Conservation (phyloP, 2,329 filamentous ascomycete species). For the Clonostachys solani region DNA sequence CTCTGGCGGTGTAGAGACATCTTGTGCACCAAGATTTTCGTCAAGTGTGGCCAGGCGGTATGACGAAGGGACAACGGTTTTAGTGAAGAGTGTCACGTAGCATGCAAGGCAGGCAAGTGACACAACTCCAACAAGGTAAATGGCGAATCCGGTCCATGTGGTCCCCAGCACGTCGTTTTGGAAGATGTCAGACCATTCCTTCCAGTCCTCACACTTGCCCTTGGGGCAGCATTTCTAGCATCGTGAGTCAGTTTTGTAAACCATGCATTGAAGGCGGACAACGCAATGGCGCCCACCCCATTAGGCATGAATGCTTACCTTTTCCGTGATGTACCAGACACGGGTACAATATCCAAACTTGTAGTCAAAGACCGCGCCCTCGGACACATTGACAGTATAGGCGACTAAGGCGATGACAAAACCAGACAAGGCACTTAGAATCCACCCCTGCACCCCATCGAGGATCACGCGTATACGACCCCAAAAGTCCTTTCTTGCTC, state of each 20-base stretch:
- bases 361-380: slow-evolving; percentile 80
- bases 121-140: slow-evolving; percentile 72
- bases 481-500: slow-evolving; percentile 76
- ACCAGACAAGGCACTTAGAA: slow-evolving; percentile 86
- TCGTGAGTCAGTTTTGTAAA: too few species aligned
- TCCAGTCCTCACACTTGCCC: slow-evolving; percentile 50
- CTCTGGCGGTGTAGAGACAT: slow-evolving; percentile 16
- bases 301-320: slow-evolving; percentile 33
- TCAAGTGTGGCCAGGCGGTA: slow-evolving; percentile 85
- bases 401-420: slow-evolving; percentile 80
- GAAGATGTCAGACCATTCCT: slow-evolving; percentile 48
- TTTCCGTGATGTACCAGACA: slow-evolving; percentile 71
- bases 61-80: slow-evolving; percentile 87
- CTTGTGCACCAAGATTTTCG: slow-evolving; percentile 79
- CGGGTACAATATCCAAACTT: slow-evolving; percentile 81
- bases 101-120: slow-evolving; percentile 69
- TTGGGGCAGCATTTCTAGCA: slow-evolving; percentile 48
- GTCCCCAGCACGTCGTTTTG: slow-evolving; percentile 37
- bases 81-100: slow-evolving; percentile 80
- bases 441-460: slow-evolving; percentile 90
- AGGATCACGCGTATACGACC: slow-evolving; percentile 74
- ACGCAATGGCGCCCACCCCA: too few species aligned
- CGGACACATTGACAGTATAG: slow-evolving; percentile 84
- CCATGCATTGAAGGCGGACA: too few species aligned
- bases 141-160: slow-evolving; percentile 68